These are phyloP conservation scores for Pichia sp. DNA, from an alignment of 1,139 yeast genomes.

Conservation along the genomic window DNA sequence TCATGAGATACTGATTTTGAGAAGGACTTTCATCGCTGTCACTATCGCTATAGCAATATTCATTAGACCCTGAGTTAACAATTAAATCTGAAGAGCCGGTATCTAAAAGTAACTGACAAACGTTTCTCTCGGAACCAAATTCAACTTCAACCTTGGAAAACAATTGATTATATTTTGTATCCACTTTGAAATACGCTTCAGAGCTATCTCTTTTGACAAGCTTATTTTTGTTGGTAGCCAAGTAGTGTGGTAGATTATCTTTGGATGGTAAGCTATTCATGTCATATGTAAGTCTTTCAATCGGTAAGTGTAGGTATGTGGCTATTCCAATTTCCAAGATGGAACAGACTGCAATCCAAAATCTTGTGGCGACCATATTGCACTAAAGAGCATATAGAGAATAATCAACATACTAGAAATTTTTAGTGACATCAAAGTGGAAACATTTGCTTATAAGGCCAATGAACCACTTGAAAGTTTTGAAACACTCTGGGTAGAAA, in stretches of 20 bases:
- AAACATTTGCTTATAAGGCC: too few relatives aligned
- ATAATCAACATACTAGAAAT: too few relatives aligned
- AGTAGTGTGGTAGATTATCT: background rate
- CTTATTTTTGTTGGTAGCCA: conserved; percentile 2
- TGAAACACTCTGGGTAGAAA: too few relatives aligned
- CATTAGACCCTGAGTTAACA: conserved; percentile 30
- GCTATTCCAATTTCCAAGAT: too few relatives aligned
- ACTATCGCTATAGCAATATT: conserved; percentile 3
- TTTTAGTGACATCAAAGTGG: too few relatives aligned
- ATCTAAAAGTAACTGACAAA: conserved; percentile 45
- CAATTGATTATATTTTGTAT: conserved; percentile 9
- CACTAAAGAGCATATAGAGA: too few relatives aligned
- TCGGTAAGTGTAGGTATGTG: too few relatives aligned
- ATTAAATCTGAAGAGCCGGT: conserved; percentile 63
- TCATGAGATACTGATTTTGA: background rate
- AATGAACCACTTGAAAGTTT: too few relatives aligned
- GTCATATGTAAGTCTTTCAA: conserved; percentile 1
- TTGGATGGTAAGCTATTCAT: too few relatives aligned
- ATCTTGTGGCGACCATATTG: too few relatives aligned
- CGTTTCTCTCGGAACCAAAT: conserved; percentile 48
- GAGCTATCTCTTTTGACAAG: conserved; percentile 5
- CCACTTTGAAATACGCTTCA: conserved; percentile 15
- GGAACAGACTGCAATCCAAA: too few relatives aligned
- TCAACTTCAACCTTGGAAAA: conserved; percentile 36
- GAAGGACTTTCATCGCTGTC: background rate